Evolutionary conservation across 2,329 filamentous ascomycete genomes (phyloP).

Genomic region (Lecanosticta acicola): DNA sequence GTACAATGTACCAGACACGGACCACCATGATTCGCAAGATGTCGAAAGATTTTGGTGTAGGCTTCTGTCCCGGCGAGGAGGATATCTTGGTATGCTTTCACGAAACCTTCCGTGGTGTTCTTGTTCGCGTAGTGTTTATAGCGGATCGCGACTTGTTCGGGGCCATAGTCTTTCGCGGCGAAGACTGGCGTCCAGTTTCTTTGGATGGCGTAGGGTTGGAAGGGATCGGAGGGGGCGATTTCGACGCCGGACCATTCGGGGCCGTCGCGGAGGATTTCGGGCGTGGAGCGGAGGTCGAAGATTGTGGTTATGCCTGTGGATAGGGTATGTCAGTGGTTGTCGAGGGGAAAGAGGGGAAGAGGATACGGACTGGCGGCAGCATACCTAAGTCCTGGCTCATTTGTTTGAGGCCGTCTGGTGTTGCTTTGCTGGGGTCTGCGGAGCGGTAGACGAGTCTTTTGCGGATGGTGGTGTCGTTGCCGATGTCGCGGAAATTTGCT

Average conservation of each 20-base stretch:
- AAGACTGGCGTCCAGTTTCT: constrained; percentile 63
- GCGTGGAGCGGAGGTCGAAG: constrained; percentile 61
- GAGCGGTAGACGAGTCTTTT: constrained; percentile 59
- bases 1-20: constrained; percentile 67
- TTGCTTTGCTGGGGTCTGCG: constrained; percentile 59
- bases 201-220: constrained; percentile 43
- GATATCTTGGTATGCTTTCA: constrained; percentile 59
- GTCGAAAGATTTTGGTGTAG: constrained; percentile 55
- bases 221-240: constrained; percentile 22
- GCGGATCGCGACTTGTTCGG: constrained; percentile 57
- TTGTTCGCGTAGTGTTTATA: constrained; percentile 57
- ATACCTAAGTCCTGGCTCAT: constrained; percentile 40
- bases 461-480: constrained; percentile 42
- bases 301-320: constrained; percentile 56
- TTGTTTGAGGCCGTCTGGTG: constrained; percentile 47
- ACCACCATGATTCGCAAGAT: constrained; percentile 46
- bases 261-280: constrained; percentile 50
- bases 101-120: constrained; percentile 56
- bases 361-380: constrained; percentile 12
- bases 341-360: neutral
- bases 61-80: constrained; percentile 49
- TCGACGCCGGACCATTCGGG: constrained; percentile 31
- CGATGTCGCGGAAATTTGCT: constrained; percentile 63
- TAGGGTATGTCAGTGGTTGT: neutral
- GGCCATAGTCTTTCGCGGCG: constrained; percentile 53